Percentiles rank a stretch among this genome's conserved stretches.
Conservation (phyloP, 257 asterid genomes). For the Eustoma russellianum region DNA sequence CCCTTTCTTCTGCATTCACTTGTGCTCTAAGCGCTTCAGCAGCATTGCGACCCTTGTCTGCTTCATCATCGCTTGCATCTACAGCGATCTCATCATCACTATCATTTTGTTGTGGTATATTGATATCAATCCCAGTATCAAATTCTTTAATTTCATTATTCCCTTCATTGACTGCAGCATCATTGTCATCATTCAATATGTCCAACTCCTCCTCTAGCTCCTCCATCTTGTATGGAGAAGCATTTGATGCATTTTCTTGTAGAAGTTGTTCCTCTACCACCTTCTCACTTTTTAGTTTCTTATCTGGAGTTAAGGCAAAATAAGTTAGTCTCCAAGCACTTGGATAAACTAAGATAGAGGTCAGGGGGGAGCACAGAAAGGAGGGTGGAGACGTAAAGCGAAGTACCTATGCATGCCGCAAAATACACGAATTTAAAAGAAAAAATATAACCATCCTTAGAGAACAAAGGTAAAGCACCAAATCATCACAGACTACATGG, state of each 20-base stretch:
- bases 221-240: slow-evolving; percentile 54
- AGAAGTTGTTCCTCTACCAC: slow-evolving; percentile 33
- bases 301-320: slow-evolving; percentile 34
- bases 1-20: slow-evolving; percentile 44
- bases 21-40: slow-evolving; percentile 90
- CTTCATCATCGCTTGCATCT: slow-evolving; percentile 74
- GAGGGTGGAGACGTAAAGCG: no score
- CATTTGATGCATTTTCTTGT: slow-evolving; percentile 37
- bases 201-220: slow-evolving; percentile 68
- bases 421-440: no score
- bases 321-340: not conserved
- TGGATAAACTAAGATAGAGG: not conserved
- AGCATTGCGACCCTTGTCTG: slow-evolving; percentile 64
- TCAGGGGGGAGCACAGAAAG: no score
- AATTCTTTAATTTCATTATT: slow-evolving; percentile 41
- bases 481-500: no score
- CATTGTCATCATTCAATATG: slow-evolving; percentile 62
- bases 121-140: slow-evolving; percentile 67
- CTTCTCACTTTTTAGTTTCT: slow-evolving; percentile 51
- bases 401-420: no score
- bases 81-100: slow-evolving; percentile 89
- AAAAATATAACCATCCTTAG: no score
- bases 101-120: slow-evolving; percentile 59
- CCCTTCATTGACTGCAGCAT: slow-evolving; percentile 36
- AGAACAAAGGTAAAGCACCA: no score